Base-by-base conservation (phyloP, 2,329 filamentous ascomycete genomes). In the Pseudogymnoascus sp. region DNA sequence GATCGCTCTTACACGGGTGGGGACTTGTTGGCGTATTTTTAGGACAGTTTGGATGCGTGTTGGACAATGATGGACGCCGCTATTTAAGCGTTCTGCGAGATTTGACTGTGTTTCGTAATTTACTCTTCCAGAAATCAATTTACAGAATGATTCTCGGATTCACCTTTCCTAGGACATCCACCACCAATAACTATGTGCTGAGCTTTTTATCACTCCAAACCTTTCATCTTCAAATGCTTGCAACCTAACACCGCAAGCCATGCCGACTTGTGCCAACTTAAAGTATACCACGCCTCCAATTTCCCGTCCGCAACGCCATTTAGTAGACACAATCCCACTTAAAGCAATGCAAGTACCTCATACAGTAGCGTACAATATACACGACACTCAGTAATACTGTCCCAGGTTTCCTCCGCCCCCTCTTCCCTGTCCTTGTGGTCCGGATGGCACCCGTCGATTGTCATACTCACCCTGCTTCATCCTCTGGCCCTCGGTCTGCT, bases 401-500 rank as follows among this genome's bases (percentile, higher is more conserved):
- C 60, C 58, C 19, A 39, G 8, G 8, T 16, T 30, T 33, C 52
- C 22, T 5, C 58, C 33, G 23, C 58, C 58, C 11, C 58, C 38
- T 11, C 25, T 39, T n/a, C 58, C 58, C 25, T 41, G 35, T 6
- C 58, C 58, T 11, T 60, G 58, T n/a, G 33, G 35, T 5, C 58
- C 58, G 4, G 49, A 55, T 19, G 49, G 49, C 49, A 55, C 49
- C 4, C 49, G 49, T 16, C 58, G 28, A 35, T 58, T 36, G 12
- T 58, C 58, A 25, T 60, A 60, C 16, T 41, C 58, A n/a, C 38
- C 38, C 19, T 60, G 58, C 14, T 60, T 60, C 22, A 39, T 60
- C 19, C 58, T 60, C 9, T 60, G 58, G 7, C 38, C 25, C 58
- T 60, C 58, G 4, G 58, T 60, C 49, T 73, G 71, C 12, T 70